Evolutionary conservation across 2,329 filamentous ascomycete genomes (phyloP).

Genomic region (Meredithiella fracta): DNA sequence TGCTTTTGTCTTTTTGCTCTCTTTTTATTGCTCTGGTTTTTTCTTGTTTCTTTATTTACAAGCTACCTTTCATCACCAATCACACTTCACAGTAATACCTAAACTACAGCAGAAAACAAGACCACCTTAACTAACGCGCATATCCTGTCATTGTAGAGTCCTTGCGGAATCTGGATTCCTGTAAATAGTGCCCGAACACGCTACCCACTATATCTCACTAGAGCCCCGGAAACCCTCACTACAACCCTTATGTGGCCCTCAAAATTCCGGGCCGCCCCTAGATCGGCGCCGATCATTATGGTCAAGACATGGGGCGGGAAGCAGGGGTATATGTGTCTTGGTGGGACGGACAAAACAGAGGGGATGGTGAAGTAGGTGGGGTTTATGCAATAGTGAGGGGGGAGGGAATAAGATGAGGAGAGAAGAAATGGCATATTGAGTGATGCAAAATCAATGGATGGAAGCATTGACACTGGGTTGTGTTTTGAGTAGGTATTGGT

Average conservation of each 20-base stretch:
- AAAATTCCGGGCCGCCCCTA: background rate
- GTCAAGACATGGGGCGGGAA: background rate
- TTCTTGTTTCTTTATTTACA: constrained; percentile 1
- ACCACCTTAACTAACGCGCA: background rate
- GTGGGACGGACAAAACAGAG: background rate
- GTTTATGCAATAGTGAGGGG: no score
- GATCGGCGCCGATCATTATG: background rate
- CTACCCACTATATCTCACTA: background rate
- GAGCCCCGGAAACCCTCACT: background rate
- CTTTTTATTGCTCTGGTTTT: background rate
- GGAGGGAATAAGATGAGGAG: no score
- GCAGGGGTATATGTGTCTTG: background rate
- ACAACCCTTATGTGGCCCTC: background rate
- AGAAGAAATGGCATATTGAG: no score
- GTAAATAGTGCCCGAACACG: background rate
- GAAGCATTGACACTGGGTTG: no score
- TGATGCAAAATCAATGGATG: no score
- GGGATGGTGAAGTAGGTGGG: no score
- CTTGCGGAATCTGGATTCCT: constrained; percentile 13
- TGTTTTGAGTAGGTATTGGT: no score
- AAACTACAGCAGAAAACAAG: constrained; percentile 6
- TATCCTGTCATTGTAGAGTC: background rate
- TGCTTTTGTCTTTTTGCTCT: background rate
- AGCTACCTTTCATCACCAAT: background rate
- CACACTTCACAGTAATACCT: constrained; percentile 2